Percentiles rank a stretch among this genome's conserved stretches.
Evolutionary conservation across 352 stramenopile genomes (phyloP).

Genomic region (Globisporangium iwayamae): DNA sequence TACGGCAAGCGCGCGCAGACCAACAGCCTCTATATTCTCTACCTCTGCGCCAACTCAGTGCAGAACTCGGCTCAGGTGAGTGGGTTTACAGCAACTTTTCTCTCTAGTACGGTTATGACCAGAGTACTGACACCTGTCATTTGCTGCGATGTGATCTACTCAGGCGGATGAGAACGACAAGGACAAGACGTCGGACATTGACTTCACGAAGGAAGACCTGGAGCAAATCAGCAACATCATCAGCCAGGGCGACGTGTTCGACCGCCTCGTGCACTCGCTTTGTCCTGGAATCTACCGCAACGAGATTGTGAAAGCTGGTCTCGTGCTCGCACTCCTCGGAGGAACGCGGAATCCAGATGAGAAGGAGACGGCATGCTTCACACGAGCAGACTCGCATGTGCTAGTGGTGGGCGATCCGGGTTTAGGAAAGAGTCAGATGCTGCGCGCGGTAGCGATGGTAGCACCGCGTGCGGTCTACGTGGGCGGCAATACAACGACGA

Average conservation of each 20-base stretch:
- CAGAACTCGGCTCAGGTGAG: constrained; percentile 58
- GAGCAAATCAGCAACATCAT: constrained; percentile 90
- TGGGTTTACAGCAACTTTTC: constrained; percentile 6
- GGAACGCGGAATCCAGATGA: constrained; percentile 81
- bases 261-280: constrained; percentile 92
- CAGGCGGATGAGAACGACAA: constrained; percentile 32
- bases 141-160: background rate
- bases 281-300: constrained; percentile 97
- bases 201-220: constrained; percentile 91
- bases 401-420: constrained; percentile 95
- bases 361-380: constrained; percentile 54
- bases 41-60: constrained; percentile 91
- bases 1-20: constrained; percentile 89
- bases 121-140: background rate
- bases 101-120: background rate
- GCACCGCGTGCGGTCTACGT: constrained; percentile 95
- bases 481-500: constrained; percentile 95
- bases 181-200: constrained; percentile 53
- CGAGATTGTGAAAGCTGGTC: constrained; percentile 96
- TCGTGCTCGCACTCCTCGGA: constrained; percentile 94
- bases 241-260: constrained; percentile 88
- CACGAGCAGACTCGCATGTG: constrained; percentile 93
- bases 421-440: constrained; percentile 96
- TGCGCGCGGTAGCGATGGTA: constrained; percentile 88
- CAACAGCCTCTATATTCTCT: constrained; percentile 93